Conservation (phyloP, 2,329 filamentous ascomycete species). For the Tolypocladium pustulatum region DNA sequence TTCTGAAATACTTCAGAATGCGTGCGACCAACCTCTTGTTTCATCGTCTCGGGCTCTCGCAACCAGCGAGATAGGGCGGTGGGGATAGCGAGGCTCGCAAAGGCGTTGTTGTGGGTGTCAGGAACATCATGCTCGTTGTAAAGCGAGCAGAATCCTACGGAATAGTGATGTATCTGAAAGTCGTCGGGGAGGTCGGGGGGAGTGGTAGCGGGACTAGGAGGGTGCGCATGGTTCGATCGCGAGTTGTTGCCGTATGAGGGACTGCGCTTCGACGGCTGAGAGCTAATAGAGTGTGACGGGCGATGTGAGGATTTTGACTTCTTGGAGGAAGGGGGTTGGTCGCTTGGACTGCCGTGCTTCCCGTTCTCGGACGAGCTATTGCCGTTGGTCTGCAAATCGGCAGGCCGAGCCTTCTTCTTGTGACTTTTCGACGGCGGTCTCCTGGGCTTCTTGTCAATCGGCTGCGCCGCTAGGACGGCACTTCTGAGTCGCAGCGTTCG, state of each 20-base stretch:
- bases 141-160: constrained; percentile 62
- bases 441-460: constrained; percentile 60
- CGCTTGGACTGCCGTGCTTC: constrained; percentile 35
- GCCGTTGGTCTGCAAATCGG: constrained; percentile 56
- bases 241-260: constrained; percentile 58
- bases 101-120: constrained; percentile 62
- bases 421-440: constrained; percentile 68
- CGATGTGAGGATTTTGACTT: constrained; percentile 77
- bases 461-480: constrained; percentile 29
- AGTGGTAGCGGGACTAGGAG: constrained; percentile 67
- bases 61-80: constrained; percentile 72
- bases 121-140: constrained; percentile 54
- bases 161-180: constrained; percentile 58
- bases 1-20: constrained; percentile 58
- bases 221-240: constrained; percentile 46
- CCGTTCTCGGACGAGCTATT: constrained; percentile 46
- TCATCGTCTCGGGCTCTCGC: constrained; percentile 58
- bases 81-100: constrained; percentile 64
- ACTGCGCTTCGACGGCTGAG: constrained; percentile 54
- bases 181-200: constrained; percentile 56
- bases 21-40: constrained; percentile 55
- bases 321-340: constrained; percentile 53
- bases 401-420: constrained; percentile 79
- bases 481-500: constrained; percentile 51
- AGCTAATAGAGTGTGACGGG: constrained; percentile 63